phyloP scores from a whole-genome alignment of 441 rosid species.

The Macaranga tanarius region DNA sequence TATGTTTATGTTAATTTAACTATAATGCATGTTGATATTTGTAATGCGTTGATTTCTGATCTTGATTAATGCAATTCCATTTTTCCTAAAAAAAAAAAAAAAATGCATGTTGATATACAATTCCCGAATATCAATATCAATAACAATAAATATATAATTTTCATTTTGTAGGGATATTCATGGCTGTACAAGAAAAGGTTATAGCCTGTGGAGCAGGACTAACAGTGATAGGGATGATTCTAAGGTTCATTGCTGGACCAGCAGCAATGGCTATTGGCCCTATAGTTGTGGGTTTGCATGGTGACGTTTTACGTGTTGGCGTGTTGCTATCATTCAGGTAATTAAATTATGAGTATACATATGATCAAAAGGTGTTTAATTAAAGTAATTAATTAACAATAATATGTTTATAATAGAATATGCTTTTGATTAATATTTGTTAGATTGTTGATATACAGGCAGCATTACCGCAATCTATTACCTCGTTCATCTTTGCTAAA shows the following conservation, averaged over 20 bases:
- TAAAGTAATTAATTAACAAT: too few relatives aligned
- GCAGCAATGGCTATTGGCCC: constrained; percentile 82
- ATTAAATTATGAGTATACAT: not conserved
- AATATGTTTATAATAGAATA: too few relatives aligned
- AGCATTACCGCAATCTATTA: constrained; percentile 83
- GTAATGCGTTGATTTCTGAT: too few relatives aligned
- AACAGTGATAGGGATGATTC: constrained; percentile 64
- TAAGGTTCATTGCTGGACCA: constrained; percentile 85
- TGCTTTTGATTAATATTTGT: too few relatives aligned
- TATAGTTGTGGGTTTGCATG: constrained; percentile 70
- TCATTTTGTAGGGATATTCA: constrained; percentile 76
- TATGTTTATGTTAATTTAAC: too few relatives aligned
- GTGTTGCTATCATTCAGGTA: constrained; percentile 88
- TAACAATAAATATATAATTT: too few relatives aligned
- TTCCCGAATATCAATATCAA: too few relatives aligned
- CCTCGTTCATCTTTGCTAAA: constrained; percentile 84
- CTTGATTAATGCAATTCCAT: too few relatives aligned
- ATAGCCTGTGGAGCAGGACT: constrained; percentile 70
- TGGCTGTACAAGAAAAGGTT: constrained; percentile 79
- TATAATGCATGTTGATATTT: too few relatives aligned
- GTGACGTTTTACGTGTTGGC: constrained; percentile 78
- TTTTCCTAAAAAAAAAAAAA: too few relatives aligned
- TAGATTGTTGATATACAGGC: constrained; percentile 45
- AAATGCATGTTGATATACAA: too few relatives aligned
- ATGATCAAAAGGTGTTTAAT: too few relatives aligned